Percentiles rank a stretch among this genome's conserved stretches.
Evolutionary conservation across 176 grass and related monocot species (phyloP).

Genomic region (Tillandsia fasciculata): DNA sequence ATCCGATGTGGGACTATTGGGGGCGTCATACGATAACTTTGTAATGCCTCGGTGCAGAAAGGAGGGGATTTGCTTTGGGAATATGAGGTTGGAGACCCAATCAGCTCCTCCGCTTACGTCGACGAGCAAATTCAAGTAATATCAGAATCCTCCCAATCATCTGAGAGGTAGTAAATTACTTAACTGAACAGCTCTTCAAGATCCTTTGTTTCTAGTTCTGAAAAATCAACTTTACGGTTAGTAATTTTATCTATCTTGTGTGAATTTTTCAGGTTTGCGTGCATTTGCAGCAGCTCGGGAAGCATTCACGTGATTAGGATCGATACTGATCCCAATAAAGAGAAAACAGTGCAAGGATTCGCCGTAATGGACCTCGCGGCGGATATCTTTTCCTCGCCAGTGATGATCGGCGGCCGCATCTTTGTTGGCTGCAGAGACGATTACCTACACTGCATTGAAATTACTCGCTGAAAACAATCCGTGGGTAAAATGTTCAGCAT

Average conservation of each 20-base stretch:
- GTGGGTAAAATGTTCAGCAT: no score
- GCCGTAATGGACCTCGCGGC: slow-evolving; percentile 44
- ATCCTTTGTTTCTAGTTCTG: not conserved
- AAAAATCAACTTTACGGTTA: slow-evolving; percentile 5
- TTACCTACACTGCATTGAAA: slow-evolving; percentile 47
- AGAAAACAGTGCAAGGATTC: slow-evolving; percentile 34
- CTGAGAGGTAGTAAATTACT: slow-evolving; percentile 43
- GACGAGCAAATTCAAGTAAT: slow-evolving; percentile 47
- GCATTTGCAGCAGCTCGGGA: slow-evolving; percentile 78
- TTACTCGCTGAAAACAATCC: slow-evolving; percentile 1
- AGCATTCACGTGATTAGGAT: slow-evolving; percentile 65
- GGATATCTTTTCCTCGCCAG: slow-evolving; percentile 79
- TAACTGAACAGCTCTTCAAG: not conserved
- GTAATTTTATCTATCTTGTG: not conserved
- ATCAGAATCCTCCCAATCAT: slow-evolving; percentile 28
- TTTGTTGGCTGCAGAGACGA: slow-evolving; percentile 89
- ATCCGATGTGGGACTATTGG: no score
- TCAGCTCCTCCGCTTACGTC: slow-evolving; percentile 67
- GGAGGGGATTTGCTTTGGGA: slow-evolving; percentile 54
- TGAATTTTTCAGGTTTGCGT: slow-evolving; percentile 45
- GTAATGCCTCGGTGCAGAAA: slow-evolving; percentile 15
- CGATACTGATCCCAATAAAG: slow-evolving; percentile 23
- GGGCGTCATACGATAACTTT: no score
- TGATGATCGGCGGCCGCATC: slow-evolving; percentile 78
- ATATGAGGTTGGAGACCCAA: slow-evolving; percentile 61